Evolutionary conservation across 805 yeast species (phyloP).

Genomic region (Myxozyma melibiosi): DNA sequence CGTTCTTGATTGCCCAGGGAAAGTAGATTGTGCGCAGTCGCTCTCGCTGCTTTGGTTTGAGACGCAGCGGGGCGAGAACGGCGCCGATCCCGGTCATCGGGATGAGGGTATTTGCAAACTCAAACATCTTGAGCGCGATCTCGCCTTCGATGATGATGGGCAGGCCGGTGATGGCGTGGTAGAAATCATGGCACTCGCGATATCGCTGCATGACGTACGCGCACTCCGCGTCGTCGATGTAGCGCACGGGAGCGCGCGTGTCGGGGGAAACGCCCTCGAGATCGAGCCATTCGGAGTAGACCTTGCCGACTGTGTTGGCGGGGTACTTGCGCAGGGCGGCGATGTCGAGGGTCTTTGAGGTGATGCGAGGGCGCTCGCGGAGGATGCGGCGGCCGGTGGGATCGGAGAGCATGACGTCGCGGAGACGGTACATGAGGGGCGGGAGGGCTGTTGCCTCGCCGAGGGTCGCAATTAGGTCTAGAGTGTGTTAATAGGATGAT

Average conservation of each 20-base stretch:
- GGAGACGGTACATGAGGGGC: conserved; percentile 61
- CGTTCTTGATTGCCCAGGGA: conserved; percentile 84
- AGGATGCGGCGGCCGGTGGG: conserved; percentile 75
- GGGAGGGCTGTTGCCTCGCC: conserved; percentile 91
- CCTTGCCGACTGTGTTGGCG: conserved; percentile 69
- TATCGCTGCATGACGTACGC: conserved; percentile 93
- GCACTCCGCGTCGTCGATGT: conserved; percentile 83
- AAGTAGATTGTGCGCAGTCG: conserved; percentile 70
- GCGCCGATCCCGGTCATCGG: conserved; percentile 97
- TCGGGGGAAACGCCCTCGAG: conserved; percentile 92
- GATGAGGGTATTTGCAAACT: conserved; percentile 85
- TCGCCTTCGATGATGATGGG: conserved; percentile 97
- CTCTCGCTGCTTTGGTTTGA: conserved; percentile 62
- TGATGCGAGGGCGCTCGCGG: conserved; percentile 79
- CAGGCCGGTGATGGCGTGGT: conserved; percentile 85
- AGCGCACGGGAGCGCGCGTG: conserved; percentile 84
- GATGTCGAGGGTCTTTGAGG: conserved; percentile 67
- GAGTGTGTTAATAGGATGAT: background rate
- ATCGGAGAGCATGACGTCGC: conserved; percentile 74
- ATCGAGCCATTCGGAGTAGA: conserved; percentile 80
- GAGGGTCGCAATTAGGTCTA: conserved; percentile 44
- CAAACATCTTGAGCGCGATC: conserved; percentile 79
- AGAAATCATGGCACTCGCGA: conserved; percentile 95
- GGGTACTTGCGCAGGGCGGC: conserved; percentile 62
- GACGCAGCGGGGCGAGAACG: conserved; percentile 79